phyloP scores from a whole-genome alignment of 2,329 filamentous ascomycete genomes.

The Fusarium citri region DNA sequence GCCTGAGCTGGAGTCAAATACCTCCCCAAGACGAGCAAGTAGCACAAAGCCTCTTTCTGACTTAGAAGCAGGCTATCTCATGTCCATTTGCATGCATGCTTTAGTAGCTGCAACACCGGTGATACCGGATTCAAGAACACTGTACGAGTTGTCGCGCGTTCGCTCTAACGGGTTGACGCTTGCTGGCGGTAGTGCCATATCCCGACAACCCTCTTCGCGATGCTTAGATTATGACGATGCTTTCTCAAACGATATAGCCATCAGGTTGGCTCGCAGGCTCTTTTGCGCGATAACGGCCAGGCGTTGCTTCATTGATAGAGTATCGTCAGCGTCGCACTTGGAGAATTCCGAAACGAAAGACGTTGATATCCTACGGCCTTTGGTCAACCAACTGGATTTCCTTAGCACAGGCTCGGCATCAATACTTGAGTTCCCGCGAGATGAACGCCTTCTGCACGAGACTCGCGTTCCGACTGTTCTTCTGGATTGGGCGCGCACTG shows the following conservation, averaged over 20 bases:
- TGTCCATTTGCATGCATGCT: conserved; percentile 72
- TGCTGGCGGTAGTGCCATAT: conserved; percentile 58
- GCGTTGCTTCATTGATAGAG: conserved; percentile 62
- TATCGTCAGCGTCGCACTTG: conserved; percentile 51
- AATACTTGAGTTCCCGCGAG: conserved; percentile 60
- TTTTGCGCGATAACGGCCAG: conserved; percentile 68
- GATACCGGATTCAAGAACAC: conserved; percentile 58
- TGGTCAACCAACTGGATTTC: conserved; percentile 66
- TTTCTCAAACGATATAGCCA: conserved; percentile 70
- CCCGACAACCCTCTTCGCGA: conserved; percentile 60
- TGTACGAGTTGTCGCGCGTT: conserved; percentile 71
- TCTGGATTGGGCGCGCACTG: conserved; percentile 78
- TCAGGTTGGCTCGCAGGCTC: conserved; percentile 68
- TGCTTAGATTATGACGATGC: conserved; percentile 72
- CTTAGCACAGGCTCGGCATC: conserved; percentile 59
- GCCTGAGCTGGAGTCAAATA: conserved; percentile 54
- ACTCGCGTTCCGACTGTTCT: conserved; percentile 67
- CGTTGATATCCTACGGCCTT: conserved; percentile 59
- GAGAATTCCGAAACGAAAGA: conserved; percentile 48
- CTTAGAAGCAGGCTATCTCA: conserved; percentile 62
- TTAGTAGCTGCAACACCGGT: conserved; percentile 68
- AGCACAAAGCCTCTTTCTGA: conserved; percentile 57
- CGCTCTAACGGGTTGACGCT: conserved; percentile 66
- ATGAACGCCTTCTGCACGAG: conserved; percentile 67
- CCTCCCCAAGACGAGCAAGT: conserved; percentile 47